These are phyloP conservation scores for Musa troglodytarum DNA, from an alignment of 176 grass and related monocot genomes.

Conservation along the genomic window DNA sequence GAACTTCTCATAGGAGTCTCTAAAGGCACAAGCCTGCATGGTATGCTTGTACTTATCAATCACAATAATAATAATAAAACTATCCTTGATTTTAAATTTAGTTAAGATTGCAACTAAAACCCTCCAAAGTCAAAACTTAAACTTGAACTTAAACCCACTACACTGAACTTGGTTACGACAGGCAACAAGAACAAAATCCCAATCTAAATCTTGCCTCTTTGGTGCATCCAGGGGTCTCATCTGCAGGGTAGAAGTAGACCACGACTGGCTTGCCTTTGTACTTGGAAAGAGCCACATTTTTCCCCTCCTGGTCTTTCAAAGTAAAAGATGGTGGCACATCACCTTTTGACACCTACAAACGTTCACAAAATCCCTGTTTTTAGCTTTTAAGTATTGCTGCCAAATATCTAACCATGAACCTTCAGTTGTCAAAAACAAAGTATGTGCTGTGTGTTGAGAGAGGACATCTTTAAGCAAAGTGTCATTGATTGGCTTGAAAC, in stretches of 20 bases:
- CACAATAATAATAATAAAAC: too few relatives aligned
- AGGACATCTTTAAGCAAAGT: too few relatives aligned
- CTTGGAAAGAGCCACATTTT: conserved; percentile 64
- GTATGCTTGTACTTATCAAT: not conserved
- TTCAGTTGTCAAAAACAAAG: not conserved
- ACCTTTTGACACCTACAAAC: conserved; percentile 57
- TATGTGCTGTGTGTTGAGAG: not conserved
- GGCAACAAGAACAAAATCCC: not conserved
- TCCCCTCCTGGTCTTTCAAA: conserved; percentile 79
- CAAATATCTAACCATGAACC: not conserved
- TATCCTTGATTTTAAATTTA: not conserved
- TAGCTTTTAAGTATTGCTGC: not conserved
- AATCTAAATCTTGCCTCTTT: conserved; percentile 44
- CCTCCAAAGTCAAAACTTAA: not conserved
- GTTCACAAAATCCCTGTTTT: not conserved
- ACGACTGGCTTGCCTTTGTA: conserved; percentile 89
- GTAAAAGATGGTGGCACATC: conserved; percentile 56
- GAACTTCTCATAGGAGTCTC: conserved; percentile 99
- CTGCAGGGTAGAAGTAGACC: conserved; percentile 92
- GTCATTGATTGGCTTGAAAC: too few relatives aligned
- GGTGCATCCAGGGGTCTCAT: conserved; percentile 88
- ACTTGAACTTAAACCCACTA: not conserved
- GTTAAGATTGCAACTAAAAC: not conserved
- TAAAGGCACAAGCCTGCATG: conserved; percentile 70
- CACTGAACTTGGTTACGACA: not conserved